A percentile compares a stretch with the other conserved stretches of the same genome.
Evolutionary conservation across 176 grass and related monocot species (phyloP).

Genomic region (Poa pratensis): DNA sequence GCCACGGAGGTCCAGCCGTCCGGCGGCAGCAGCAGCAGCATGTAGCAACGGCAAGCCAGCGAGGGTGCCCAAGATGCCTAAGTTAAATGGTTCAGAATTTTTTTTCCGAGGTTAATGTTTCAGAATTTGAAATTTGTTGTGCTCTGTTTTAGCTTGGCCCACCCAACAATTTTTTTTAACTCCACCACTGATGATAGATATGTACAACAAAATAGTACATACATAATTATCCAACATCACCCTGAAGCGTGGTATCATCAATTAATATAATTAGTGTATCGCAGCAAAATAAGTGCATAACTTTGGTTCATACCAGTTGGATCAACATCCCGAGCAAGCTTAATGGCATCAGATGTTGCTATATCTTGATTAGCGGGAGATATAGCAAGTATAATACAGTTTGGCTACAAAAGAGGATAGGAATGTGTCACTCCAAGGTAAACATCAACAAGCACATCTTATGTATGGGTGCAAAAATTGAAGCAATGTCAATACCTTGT

Average conservation of each 20-base stretch:
- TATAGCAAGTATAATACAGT: slow-evolving; percentile 86
- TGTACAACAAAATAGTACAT: neutral
- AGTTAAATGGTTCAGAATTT: too few relatives aligned
- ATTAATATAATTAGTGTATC: slow-evolving; percentile 25
- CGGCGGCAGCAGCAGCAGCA: too few relatives aligned
- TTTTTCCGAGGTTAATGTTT: too few relatives aligned
- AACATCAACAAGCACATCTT: slow-evolving; percentile 1
- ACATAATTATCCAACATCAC: slow-evolving; percentile 21
- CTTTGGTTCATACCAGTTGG: slow-evolving; percentile 61
- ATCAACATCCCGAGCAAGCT: slow-evolving; percentile 88
- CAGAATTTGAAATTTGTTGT: too few relatives aligned
- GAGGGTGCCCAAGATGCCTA: too few relatives aligned
- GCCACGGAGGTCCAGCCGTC: too few relatives aligned
- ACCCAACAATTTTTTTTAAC: too few relatives aligned
- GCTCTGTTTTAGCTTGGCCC: too few relatives aligned
- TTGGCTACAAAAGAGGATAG: slow-evolving; percentile 58
- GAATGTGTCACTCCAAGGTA: neutral
- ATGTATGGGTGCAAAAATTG: neutral
- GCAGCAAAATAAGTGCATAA: slow-evolving; percentile 2
- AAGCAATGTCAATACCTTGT: slow-evolving; percentile 64
- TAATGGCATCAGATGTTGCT: slow-evolving; percentile 97
- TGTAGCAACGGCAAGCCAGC: too few relatives aligned
- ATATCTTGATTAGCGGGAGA: slow-evolving; percentile 98
- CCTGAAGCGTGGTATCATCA: slow-evolving; percentile 8
- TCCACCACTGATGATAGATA: neutral